phyloP scores from a whole-genome alignment of 805 yeast genomes.

The Barnettozyma vustinii region DNA sequence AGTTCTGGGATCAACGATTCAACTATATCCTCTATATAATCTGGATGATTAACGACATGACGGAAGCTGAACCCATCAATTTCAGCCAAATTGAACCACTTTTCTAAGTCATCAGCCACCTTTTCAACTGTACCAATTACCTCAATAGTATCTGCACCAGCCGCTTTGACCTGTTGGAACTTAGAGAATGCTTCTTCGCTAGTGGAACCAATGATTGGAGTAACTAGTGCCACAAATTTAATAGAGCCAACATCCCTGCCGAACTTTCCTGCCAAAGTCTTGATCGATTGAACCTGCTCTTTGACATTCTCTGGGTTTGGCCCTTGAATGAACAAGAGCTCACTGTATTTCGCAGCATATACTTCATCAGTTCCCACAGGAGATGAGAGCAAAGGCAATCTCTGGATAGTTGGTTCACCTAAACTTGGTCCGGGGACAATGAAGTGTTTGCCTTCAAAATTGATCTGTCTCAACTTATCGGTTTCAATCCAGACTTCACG shows the following conservation, averaged over 20 bases:
- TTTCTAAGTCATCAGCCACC: background rate
- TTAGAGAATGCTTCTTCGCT: background rate
- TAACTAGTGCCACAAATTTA: no score
- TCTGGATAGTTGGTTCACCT: background rate
- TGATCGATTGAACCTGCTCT: background rate
- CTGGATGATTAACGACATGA: background rate
- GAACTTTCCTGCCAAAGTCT: background rate
- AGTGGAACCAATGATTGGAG: background rate
- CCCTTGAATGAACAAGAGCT: background rate
- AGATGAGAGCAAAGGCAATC: background rate
- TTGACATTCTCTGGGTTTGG: background rate
- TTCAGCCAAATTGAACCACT: background rate
- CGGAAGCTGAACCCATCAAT: background rate
- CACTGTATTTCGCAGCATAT: background rate
- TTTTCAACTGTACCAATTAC: background rate
- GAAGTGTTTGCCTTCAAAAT: conserved; percentile 26
- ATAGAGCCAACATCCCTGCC: background rate
- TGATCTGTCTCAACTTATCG: conserved; percentile 29
- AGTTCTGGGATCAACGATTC: background rate
- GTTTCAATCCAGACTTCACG: conserved; percentile 30
- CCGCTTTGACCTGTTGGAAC: background rate
- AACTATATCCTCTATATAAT: background rate
- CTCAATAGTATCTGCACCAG: background rate
- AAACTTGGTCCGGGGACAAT: background rate
- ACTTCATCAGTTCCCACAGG: background rate